Evolutionary conservation across 2,329 filamentous ascomycete species (phyloP), one percentile per base, ranked within the genome.

Genomic region (Aureobasidium lini): DNA sequence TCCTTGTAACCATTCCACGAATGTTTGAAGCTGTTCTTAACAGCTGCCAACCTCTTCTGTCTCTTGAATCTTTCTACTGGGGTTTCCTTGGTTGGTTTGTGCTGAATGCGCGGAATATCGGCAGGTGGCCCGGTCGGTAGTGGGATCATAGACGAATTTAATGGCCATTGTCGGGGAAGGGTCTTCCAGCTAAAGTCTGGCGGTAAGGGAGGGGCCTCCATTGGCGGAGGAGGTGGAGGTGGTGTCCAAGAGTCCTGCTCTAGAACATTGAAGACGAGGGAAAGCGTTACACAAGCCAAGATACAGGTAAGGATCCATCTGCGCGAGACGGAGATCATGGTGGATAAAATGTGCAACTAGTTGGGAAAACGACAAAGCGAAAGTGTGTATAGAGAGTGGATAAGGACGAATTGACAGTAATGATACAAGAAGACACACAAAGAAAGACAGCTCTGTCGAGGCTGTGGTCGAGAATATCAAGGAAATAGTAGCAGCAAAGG

Each of bases 1-100:
- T 83, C 78, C 69, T 83, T 89, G 75, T 97, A 97, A 37, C 88
- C 89, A 4, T 79, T 74, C 92, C 93, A 97, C 0, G 90, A 85
- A 66, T 86, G 86, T 66, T 82, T 76, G 73, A 95, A 90, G 62
- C 90, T 87, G 8, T 81, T 78, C 71, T 85, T 90, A 69, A 97
- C 85, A 40, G 80, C 77, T 15, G 78, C 76, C 63, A 87, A 79
- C 60, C 88, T 85, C 56, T 80, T 73, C 63, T 87, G 73, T 36
- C 92, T 84, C 66, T 82, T 82, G 49, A 78, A 76, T 66, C 83
- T 86, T 40, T 79, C 81, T 6, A 76, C 73, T 6, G 79, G 73
- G 0, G 82, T 78, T 71, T 96, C 91, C 53, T 76, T 69, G 18
- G 73, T 76, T 69, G 95, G 95, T 1, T 76, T 73, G 70, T 84